Percentiles rank a stretch among this genome's conserved stretches.
Conservation (phyloP, 345 rosid species). For the Lepidium africanum region DNA sequence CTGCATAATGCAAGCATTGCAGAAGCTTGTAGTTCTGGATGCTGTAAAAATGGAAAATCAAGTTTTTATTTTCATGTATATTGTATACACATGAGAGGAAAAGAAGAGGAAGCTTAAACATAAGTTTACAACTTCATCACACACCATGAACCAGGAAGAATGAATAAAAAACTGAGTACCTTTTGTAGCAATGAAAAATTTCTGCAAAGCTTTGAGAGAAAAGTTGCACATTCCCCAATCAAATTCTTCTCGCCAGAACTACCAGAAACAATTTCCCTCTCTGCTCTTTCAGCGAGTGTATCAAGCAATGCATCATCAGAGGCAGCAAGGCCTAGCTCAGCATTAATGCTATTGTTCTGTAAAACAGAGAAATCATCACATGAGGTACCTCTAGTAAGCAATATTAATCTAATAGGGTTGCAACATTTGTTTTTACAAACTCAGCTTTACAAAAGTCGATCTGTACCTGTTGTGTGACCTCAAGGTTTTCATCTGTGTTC, state of each 20-base stretch:
- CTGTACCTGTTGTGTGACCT: slow-evolving; percentile 19
- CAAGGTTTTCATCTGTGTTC: slow-evolving; percentile 25
- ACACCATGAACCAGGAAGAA: background rate
- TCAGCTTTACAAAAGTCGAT: background rate
- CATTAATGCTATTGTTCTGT: slow-evolving; percentile 75
- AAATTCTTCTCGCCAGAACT: slow-evolving; percentile 53
- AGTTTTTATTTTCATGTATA: background rate
- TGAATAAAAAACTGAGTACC: slow-evolving; percentile 33
- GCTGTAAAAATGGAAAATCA: slow-evolving; percentile 34
- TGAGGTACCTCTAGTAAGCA: background rate
- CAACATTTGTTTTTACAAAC: background rate
- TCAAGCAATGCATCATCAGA: slow-evolving; percentile 88
- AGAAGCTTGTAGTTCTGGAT: slow-evolving; percentile 86
- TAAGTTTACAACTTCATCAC: background rate
- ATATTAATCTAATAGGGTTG: background rate
- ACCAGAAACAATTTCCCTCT: slow-evolving; percentile 80
- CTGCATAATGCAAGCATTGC: slow-evolving; percentile 94
- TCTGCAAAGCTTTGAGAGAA: slow-evolving; percentile 87
- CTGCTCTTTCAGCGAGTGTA: slow-evolving; percentile 78
- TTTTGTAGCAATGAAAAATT: slow-evolving; percentile 77
- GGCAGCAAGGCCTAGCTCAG: slow-evolving; percentile 91
- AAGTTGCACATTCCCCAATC: slow-evolving; percentile 74
- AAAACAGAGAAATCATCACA: slow-evolving; percentile 12
- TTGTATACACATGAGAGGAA: background rate
- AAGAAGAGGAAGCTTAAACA: slow-evolving; percentile 6